Conservation (phyloP, 2,329 filamentous ascomycete species). For the Leptographium procerum region DNA sequence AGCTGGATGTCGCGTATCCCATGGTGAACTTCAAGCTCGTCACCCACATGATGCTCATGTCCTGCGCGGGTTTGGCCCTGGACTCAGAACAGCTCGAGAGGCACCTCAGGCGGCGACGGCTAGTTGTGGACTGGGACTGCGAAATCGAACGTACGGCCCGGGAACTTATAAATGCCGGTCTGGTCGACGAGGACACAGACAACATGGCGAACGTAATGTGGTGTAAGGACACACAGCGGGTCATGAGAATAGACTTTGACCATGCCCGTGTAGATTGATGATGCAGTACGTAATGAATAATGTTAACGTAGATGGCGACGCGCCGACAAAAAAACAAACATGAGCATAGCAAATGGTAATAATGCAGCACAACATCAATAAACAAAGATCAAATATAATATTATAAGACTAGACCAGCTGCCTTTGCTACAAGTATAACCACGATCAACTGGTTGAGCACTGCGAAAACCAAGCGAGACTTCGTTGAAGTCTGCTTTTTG, state of each 20-base stretch:
- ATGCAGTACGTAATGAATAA: too few species aligned
- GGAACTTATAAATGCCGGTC: background rate
- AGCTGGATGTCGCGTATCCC: slow-evolving; percentile 1
- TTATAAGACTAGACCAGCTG: too few species aligned
- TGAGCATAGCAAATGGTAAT: too few species aligned
- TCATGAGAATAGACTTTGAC: slow-evolving; percentile 3
- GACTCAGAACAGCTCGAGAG: background rate
- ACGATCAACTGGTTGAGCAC: too few species aligned
- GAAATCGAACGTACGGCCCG: background rate
- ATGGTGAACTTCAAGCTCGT: slow-evolving; percentile 1
- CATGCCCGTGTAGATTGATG: too few species aligned
- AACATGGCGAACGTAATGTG: background rate
- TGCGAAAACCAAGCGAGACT: too few species aligned
- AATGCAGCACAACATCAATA: too few species aligned
- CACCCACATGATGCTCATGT: slow-evolving; percentile 10
- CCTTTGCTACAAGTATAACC: too few species aligned
- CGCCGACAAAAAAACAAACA: too few species aligned
- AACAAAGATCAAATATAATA: too few species aligned
- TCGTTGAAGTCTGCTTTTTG: too few species aligned
- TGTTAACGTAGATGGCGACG: too few species aligned
- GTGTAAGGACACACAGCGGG: background rate
- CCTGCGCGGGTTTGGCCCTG: slow-evolving; percentile 4
- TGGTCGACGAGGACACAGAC: slow-evolving; percentile 1
- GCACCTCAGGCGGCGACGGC: background rate
- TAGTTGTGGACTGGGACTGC: background rate